Conservation (phyloP, 371 early-diverging fungal genomes). For the Neoconidiobolus thromboides region DNA sequence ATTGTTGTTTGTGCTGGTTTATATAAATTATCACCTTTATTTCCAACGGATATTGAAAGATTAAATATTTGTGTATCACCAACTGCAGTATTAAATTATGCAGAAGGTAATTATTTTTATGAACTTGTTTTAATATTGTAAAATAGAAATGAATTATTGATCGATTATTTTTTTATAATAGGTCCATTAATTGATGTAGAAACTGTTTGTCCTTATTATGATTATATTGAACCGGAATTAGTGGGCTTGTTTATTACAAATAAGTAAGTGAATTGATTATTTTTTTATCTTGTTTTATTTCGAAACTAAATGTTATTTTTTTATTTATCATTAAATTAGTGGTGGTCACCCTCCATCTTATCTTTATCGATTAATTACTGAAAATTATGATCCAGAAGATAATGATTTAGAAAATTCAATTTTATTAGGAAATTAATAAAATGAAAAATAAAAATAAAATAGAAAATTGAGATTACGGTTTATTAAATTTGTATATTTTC, state of each 20-base stretch:
- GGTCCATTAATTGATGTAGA: conserved; percentile 38
- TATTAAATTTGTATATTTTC: too few species aligned
- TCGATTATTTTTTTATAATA: conserved; percentile 16
- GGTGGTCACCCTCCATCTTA: conserved; percentile 60
- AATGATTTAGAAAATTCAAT: not conserved
- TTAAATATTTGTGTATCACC: conserved; percentile 63
- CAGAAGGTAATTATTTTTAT: conserved; percentile 25
- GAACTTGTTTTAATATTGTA: not conserved
- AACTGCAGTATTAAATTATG: conserved; percentile 53
- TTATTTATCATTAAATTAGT: conserved; percentile 9
- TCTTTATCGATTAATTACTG: conserved; percentile 54
- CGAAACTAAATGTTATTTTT: not conserved
- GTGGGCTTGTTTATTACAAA: conserved; percentile 82
- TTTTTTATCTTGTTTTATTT: not conserved
- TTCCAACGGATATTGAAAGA: conserved; percentile 69
- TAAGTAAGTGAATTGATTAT: conserved; percentile 27
- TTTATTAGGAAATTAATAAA: not conserved
- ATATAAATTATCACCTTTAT: conserved; percentile 71
- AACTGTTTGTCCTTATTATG: conserved; percentile 66
- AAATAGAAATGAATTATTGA: too few species aligned
- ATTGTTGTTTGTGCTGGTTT: conserved; percentile 70
- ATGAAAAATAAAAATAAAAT: not conserved
- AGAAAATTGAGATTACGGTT: too few species aligned
- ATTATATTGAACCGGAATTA: conserved; percentile 75
- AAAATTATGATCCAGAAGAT: conserved; percentile 43